Evolutionary conservation across 225 moss, liverwort and hornwort species (phyloP).

Genomic region (Lunularia cruciata): DNA sequence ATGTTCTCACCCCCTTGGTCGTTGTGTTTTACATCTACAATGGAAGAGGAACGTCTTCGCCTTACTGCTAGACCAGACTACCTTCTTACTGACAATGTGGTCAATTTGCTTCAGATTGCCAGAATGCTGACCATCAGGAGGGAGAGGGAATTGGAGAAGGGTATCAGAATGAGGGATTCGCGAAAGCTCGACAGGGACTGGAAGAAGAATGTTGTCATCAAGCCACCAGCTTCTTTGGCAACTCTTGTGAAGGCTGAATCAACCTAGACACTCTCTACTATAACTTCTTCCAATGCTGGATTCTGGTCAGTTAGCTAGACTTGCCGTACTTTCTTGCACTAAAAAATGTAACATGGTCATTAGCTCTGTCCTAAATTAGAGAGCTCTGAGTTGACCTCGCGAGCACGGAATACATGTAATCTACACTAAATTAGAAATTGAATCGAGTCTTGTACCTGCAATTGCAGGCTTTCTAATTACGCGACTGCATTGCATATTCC

Average conservation of each 20-base stretch:
- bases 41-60: too few species aligned
- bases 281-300: background rate
- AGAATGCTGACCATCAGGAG: slow-evolving; percentile 86
- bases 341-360: slow-evolving; percentile 11
- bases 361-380: background rate
- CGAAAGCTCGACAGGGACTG: slow-evolving; percentile 87
- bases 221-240: slow-evolving; percentile 63
- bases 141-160: slow-evolving; percentile 82
- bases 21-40: too few species aligned
- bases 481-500: too few species aligned
- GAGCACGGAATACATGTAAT: background rate
- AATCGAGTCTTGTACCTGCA: background rate
- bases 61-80: too few species aligned
- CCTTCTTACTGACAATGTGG: background rate
- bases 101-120: slow-evolving; percentile 64
- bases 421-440: background rate
- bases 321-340: background rate
- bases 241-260: slow-evolving; percentile 17
- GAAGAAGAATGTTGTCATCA: slow-evolving; percentile 77
- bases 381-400: background rate
- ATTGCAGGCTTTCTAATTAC: background rate
- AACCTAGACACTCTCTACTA: background rate
- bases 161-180: slow-evolving; percentile 68
- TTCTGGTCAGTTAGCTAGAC: background rate
- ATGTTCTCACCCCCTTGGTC: too few species aligned